phyloP scores from a whole-genome alignment of 106 monocot species.

The Acanthochlamys bracteata region DNA sequence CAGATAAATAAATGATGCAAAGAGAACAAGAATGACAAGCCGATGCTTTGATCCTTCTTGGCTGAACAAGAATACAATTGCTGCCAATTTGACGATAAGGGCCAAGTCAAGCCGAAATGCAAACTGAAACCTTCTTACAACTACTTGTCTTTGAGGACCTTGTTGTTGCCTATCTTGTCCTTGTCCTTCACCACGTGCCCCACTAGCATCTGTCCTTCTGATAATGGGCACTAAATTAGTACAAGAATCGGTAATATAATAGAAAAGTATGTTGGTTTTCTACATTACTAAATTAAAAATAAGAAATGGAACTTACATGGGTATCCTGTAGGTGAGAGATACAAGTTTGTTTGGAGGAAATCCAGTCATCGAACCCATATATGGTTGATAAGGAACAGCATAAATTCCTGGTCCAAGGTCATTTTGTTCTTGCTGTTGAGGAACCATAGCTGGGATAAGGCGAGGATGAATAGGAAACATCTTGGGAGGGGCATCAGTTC shows the following conservation, averaged over 20 bases:
- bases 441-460: slow-evolving; percentile 6
- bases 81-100: slow-evolving; percentile 76
- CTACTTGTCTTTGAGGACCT: slow-evolving; percentile 50
- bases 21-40: slow-evolving; percentile 55
- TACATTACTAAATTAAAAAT: background rate
- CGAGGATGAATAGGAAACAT: slow-evolving; percentile 9
- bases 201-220: slow-evolving; percentile 42
- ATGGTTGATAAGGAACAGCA: slow-evolving; percentile 34
- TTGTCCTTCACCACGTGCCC: slow-evolving; percentile 19
- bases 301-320: slow-evolving; percentile 23
- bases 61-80: slow-evolving; percentile 68
- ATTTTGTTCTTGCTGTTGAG: slow-evolving; percentile 15
- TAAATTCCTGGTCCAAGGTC: slow-evolving; percentile 42
- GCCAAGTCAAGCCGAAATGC: slow-evolving; percentile 73
- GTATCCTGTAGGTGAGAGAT: slow-evolving; percentile 32
- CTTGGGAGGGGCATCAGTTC: background rate
- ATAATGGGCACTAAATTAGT: slow-evolving; percentile 5
- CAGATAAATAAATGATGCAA: slow-evolving; percentile 74
- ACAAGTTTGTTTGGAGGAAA: slow-evolving; percentile 20
- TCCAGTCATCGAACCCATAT: slow-evolving; percentile 16
- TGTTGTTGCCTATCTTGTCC: slow-evolving; percentile 49
- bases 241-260: background rate
- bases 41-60: slow-evolving; percentile 90
- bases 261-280: background rate
- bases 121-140: slow-evolving; percentile 85